Evolutionary conservation across 306 rosid species (phyloP).

Genomic region (Quercus dentata): DNA sequence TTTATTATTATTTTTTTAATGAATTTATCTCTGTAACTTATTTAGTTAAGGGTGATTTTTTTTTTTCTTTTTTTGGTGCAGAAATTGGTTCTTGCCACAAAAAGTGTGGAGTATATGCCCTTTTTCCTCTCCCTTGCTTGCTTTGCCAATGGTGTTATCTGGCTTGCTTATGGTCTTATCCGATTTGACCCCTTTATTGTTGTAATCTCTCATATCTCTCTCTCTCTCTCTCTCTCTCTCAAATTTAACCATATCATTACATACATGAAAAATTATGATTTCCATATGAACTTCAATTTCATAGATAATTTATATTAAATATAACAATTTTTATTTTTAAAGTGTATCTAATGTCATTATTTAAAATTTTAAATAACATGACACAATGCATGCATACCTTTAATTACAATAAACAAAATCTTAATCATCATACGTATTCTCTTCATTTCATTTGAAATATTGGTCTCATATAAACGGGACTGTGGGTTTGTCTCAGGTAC

Average conservation of each 20-base stretch:
- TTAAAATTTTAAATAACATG: too few species aligned
- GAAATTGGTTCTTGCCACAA: constrained; percentile 83
- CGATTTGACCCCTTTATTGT: constrained; percentile 69
- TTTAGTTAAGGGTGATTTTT: too few species aligned
- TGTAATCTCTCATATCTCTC: constrained; percentile 38
- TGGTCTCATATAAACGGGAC: neutral
- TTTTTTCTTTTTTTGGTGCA: constrained; percentile 21
- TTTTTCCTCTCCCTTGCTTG: constrained; percentile 64
- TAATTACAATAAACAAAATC: too few species aligned
- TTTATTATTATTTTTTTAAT: too few species aligned
- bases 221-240: neutral
- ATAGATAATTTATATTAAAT: too few species aligned
- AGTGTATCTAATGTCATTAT: too few species aligned
- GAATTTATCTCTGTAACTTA: too few species aligned
- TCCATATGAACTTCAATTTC: too few species aligned
- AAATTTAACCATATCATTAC: neutral
- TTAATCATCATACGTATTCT: too few species aligned
- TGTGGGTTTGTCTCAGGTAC: constrained; percentile 46
- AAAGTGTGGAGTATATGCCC: constrained; percentile 93
- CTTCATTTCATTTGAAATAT: neutral
- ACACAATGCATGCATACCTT: too few species aligned
- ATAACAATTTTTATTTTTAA: too few species aligned
- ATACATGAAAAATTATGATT: neutral
- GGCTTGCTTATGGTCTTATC: constrained; percentile 78
- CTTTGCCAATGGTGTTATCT: constrained; percentile 67